phyloP scores from a whole-genome alignment of 2,329 filamentous ascomycete genomes.

The Neurospora sp. region DNA sequence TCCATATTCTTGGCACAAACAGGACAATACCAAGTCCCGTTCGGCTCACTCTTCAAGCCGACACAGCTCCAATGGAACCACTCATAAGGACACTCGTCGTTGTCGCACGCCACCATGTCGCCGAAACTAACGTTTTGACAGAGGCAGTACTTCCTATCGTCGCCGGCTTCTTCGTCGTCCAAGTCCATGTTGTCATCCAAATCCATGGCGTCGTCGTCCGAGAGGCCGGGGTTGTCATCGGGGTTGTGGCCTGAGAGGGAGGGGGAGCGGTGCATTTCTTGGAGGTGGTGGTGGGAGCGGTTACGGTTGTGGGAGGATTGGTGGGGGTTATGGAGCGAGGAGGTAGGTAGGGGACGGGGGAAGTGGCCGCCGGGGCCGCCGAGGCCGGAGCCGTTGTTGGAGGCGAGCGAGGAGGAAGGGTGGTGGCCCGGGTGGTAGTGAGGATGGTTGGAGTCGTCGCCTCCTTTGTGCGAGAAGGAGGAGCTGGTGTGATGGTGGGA shows the following conservation, averaged over 20 bases:
- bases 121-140: constrained; percentile 78
- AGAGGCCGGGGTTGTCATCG: constrained; percentile 20
- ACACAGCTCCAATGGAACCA: constrained; percentile 83
- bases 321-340: background rate
- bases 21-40: constrained; percentile 59
- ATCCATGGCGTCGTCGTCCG: constrained; percentile 30
- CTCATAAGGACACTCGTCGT: constrained; percentile 68
- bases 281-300: background rate
- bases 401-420: background rate
- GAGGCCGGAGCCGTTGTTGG: background rate
- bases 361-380: background rate
- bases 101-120: constrained; percentile 85
- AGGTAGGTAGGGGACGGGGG: background rate
- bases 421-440: background rate
- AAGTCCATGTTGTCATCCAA: constrained; percentile 39
- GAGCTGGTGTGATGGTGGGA: constrained; percentile 10
- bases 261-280: constrained; percentile 1
- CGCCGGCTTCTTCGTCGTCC: constrained; percentile 60
- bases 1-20: constrained; percentile 45
- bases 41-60: constrained; percentile 56
- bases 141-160: constrained; percentile 73
- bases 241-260: constrained; percentile 2
- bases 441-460: constrained; percentile 14
- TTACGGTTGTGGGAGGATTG: background rate
- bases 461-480: constrained; percentile 11